A percentile compares a stretch with the other conserved stretches of the same genome.
Conservation (phyloP, 768 basidiomycete species). For the Serendipita sp. region DNA sequence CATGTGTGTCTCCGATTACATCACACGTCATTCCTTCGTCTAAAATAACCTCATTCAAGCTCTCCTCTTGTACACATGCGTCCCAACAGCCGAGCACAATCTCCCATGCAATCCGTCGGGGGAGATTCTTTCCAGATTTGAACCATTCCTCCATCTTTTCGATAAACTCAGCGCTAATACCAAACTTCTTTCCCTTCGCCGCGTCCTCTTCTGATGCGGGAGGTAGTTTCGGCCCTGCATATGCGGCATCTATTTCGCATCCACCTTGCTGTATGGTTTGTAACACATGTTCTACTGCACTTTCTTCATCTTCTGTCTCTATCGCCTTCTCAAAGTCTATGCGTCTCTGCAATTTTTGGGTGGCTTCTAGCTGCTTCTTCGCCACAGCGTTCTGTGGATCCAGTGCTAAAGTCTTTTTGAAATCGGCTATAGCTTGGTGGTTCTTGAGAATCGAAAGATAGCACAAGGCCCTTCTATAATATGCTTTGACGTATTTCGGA, state of each 20-base stretch:
- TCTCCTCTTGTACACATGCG: constrained; percentile 60
- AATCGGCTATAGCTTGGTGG: constrained; percentile 71
- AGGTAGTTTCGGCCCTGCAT: constrained; percentile 61
- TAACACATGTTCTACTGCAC: constrained; percentile 52
- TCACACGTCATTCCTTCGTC: constrained; percentile 70
- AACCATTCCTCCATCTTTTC: constrained; percentile 80
- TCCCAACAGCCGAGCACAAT: constrained; percentile 78
- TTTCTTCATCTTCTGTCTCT: constrained; percentile 78
- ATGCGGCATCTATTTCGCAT: constrained; percentile 59
- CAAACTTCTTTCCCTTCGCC: constrained; percentile 38
- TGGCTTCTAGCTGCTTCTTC: constrained; percentile 63
- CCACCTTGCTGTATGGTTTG: constrained; percentile 76
- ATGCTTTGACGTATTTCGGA: constrained; percentile 80
- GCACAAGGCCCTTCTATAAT: constrained; percentile 79
- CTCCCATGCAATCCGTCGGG: constrained; percentile 87
- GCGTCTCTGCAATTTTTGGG: constrained; percentile 78
- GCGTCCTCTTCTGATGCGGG: constrained; percentile 26
- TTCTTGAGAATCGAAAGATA: constrained; percentile 81
- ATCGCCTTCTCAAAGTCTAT: constrained; percentile 97
- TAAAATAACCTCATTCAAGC: constrained; percentile 60
- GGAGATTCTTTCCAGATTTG: constrained; percentile 83
- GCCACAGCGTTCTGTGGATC: constrained; percentile 81
- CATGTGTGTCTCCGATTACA: constrained; percentile 93
- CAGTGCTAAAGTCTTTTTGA: constrained; percentile 64
- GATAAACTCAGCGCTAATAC: constrained; percentile 64